phyloP scores from a whole-genome alignment of 345 rosid species.

The Theobroma cacao region DNA sequence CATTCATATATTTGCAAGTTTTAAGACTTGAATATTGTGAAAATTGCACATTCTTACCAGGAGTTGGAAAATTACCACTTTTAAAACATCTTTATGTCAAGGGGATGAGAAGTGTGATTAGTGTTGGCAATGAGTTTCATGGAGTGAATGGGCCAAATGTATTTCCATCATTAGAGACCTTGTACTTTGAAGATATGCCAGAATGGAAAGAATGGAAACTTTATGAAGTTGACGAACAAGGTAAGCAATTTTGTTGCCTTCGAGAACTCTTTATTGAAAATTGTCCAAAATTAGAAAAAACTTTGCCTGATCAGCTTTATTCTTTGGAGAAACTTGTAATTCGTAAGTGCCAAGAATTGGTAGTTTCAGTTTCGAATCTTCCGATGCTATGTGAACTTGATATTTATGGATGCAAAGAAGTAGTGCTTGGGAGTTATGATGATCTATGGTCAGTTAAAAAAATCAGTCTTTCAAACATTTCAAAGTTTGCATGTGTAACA shows the following conservation, averaged over 20 bases:
- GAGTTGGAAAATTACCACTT: slow-evolving; percentile 22
- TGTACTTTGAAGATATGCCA: slow-evolving; percentile 10
- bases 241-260: not conserved
- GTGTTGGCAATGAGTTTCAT: slow-evolving; percentile 15
- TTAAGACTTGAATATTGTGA: not conserved
- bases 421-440: not conserved
- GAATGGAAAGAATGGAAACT: slow-evolving; percentile 5
- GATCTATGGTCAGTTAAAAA: not conserved
- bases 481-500: not conserved
- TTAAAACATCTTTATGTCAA: slow-evolving; percentile 8
- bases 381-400: not conserved
- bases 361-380: not conserved
- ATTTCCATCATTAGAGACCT: slow-evolving; percentile 10
- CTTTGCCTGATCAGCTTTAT: not conserved
- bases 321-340: not conserved
- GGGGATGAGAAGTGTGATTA: not conserved
- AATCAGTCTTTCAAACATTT: not conserved
- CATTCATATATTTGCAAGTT: slow-evolving; percentile 1
- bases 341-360: not conserved
- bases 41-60: slow-evolving; percentile 11
- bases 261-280: not conserved
- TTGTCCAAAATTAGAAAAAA: not conserved
- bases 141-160: not conserved
- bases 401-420: not conserved
- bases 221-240: not conserved